Evolutionary conservation across 768 basidiomycete genomes (phyloP), one percentile per base, ranked within the genome.

Genomic region (Suillus sp.): DNA sequence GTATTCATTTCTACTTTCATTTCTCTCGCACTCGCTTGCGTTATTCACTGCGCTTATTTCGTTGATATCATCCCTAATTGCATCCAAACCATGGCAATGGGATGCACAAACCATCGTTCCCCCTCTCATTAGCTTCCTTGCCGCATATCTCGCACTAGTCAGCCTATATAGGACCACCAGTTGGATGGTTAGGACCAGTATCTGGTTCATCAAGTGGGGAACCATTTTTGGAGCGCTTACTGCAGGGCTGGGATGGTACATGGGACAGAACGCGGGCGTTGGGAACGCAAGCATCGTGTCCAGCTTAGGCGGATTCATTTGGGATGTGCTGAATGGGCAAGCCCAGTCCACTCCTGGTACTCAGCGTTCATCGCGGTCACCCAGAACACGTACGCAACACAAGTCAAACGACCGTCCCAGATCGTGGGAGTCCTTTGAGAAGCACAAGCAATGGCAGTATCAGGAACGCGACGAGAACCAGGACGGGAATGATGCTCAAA

Each of bases 181-280:
- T 27, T 93, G 89, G 87, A 80, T 90, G 68, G 75, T 93, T 66
- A 83, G 89, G 64, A 85, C 84, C 38, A 78, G 76, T 32, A 73
- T 92, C 66, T 92, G 84, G 81, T 82, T 91, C 69, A 72, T 90
- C 69, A 94, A 94, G 75, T 94, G 92, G 92, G 89, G 88, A 27
- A 76, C 79, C 13, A 76, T 94, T 54, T 64, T 91, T 10, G 83
- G 79, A 14, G 74, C 80, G 2, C 68, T 88, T 9, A 80, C 83
- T n/a, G 87, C 82, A 7, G 80, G 79, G 9, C 71, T 76, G 18
- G 86, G 85, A 11, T 91, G 84, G 83, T 75, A 84, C 55, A 74
- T 84, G 72, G 81, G 78, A 11, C 78, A 73, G 45, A 70, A 79
- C 14, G 74, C 72, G 14, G 75, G 74, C 30, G 72, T 74, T 6